Evolutionary conservation across 2,329 filamentous ascomycete genomes (phyloP), one percentile per base, ranked within the genome.

Genomic region (Fusarium sp.): DNA sequence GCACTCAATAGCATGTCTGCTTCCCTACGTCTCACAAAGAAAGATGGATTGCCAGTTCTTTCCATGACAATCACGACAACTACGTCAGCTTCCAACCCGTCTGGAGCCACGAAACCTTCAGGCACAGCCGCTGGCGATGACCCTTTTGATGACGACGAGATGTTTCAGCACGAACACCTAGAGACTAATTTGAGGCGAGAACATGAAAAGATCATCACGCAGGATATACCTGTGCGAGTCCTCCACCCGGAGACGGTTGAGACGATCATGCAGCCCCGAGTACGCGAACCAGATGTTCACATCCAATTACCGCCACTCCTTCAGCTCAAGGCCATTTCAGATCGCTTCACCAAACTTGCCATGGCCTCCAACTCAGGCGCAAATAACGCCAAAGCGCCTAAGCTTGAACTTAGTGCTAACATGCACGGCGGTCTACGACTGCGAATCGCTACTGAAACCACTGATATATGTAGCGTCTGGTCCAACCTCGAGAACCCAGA

Each of bases 171-270:
- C 45, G 83, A 85, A 61, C 81, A 88, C 29, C 81, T 90, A 25
- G 88, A 87, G 79, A 89, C 83, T 71, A 88, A 78, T 72, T 86
- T 88, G 25, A 82, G 84, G 45, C 86, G 91, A 60, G 93, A 95
- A 76, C 91, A 94, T 73, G 95, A 98, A 79, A 97, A 96, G 68
- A 87, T 97, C 74, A 92, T 99, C 76, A 97, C 94, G 1, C 96
- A 99, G 78, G 94, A 98, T 80, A 92, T 99, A 42, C 96, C 96
- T n/a, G 92, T 98, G 45, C 91, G 95, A 20, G 94, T 99, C 3
- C 87, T 99, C 12, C 90, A 93, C 62, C 90, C 93, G 4, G 89
- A 92, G 55, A 91, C 89, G 0, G 94, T 98, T n/a, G 92, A 96
- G 76, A 92, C 90, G n/a, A 90, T 98, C 68, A 94, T 97, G 83